A percentile compares a stretch with the other conserved stretches of the same genome.
These are phyloP conservation scores for Trametes cubensis DNA, from an alignment of 768 basidiomycete genomes.

Conservation along the genomic window DNA sequence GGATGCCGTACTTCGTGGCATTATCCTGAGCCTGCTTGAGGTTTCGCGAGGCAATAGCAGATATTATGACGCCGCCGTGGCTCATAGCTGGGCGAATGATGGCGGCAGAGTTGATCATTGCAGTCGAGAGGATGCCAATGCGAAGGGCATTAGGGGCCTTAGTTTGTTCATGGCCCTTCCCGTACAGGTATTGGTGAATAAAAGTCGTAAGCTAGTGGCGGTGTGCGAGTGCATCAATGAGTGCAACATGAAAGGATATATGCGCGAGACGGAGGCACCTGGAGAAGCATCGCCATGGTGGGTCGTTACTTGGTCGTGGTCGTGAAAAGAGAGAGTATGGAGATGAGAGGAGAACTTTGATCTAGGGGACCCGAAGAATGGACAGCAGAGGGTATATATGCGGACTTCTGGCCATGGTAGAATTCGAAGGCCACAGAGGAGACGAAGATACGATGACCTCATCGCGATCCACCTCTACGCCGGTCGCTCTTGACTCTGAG, in stretches of 20 bases:
- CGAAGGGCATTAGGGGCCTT: constrained; percentile 9
- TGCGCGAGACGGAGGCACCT: background rate
- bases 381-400: constrained; percentile 3
- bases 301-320: constrained; percentile 1
- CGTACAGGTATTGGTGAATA: constrained; percentile 16
- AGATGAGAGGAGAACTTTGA: too few relatives aligned
- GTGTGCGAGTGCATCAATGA: background rate
- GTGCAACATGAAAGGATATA: background rate
- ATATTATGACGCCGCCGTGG: constrained; percentile 33
- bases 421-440: background rate
- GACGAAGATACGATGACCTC: constrained; percentile 13
- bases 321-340: background rate
- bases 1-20: constrained; percentile 36
- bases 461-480: constrained; percentile 14
- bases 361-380: background rate
- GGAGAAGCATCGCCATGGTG: constrained; percentile 21
- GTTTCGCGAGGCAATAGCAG: constrained; percentile 37
- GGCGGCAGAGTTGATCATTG: constrained; percentile 33
- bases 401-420: too few relatives aligned
- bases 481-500: constrained; percentile 8
- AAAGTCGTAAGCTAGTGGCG: constrained; percentile 11
- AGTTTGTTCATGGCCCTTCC: constrained; percentile 2
- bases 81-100: constrained; percentile 32
- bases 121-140: constrained; percentile 35
- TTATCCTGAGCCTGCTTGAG: constrained; percentile 27